A percentile compares a stretch with the other conserved stretches of the same genome.
Conservation (phyloP, 108 stramenopile genomes). For the Conticribra weissflogii region DNA sequence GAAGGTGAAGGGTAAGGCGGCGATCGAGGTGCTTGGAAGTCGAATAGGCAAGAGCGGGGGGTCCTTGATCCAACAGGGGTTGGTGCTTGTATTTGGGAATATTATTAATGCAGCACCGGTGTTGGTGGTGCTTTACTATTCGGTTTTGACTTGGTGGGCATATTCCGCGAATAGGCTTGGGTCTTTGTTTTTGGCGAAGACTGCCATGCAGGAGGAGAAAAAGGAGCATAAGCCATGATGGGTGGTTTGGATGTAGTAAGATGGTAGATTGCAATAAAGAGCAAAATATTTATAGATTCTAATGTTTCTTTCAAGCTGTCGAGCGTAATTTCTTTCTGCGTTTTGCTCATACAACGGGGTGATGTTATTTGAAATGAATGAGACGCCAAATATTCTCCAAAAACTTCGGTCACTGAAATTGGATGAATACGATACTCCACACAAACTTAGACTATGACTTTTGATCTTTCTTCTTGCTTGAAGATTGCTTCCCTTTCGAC, state of each 20-base stretch:
- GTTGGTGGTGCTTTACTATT: slow-evolving; percentile 82
- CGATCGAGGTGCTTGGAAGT: slow-evolving; percentile 95
- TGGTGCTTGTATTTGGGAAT: slow-evolving; percentile 91
- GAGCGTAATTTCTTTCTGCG: too few species aligned
- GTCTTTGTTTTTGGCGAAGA: slow-evolving; percentile 59
- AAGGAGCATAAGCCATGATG: slow-evolving; percentile 18
- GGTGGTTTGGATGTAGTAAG: too few species aligned
- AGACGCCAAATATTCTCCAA: too few species aligned
- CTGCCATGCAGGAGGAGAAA: slow-evolving; percentile 31
- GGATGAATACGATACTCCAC: too few species aligned
- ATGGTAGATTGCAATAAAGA: too few species aligned
- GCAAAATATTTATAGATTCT: too few species aligned
- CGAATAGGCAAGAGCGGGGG: slow-evolving; percentile 96
- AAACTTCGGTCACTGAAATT: too few species aligned
- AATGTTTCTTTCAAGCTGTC: too few species aligned
- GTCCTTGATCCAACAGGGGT: slow-evolving; percentile 90
- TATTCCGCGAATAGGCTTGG: slow-evolving; percentile 75
- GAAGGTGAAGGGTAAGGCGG: slow-evolving; percentile 95
- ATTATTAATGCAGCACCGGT: slow-evolving; percentile 90
- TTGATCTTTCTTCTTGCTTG: slow-evolving; percentile 16
- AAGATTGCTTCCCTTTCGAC: slow-evolving; percentile 11
- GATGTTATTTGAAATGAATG: too few species aligned
- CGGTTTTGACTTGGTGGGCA: slow-evolving; percentile 81
- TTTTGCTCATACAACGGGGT: too few species aligned
- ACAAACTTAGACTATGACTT: neutral